Evolutionary conservation across 441 rosid species (phyloP), one percentile per base, ranked within the genome.

Genomic region (Erodium chrysanthum): DNA sequence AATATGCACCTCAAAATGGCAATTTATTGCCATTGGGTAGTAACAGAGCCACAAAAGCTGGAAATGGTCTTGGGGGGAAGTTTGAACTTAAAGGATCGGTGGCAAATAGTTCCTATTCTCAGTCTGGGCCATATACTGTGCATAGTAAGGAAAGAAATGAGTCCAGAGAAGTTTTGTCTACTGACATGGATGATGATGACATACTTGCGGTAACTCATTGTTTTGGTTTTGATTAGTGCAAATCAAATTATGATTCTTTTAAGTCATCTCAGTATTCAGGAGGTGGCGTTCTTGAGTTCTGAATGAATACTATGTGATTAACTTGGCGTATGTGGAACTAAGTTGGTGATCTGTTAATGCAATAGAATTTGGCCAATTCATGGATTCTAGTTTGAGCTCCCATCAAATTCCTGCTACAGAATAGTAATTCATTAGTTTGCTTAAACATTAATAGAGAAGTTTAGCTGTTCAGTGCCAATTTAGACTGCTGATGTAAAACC

Each of bases 141-240:
- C 71, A 71, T 68, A 65, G 73, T 65, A 74, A 60, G 29, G 83
- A 79, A 60, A 73, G 29, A 70, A 74, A 76, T 66, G 79, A 65
- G 65, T 72, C 77, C 68, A 68, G 67, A 64, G 78, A 76, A 71
- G 78, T 79, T 78, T 76, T 77, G 74, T 67, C 76, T 75, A 87
- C 85, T 77, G 86, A 80, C 71, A 76, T 89, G 33, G 96, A 84
- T 68, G 98, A 93, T 17, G 98, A 87, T 70, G 76, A 25, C 2
- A 25, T 91, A 77, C 85, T 91, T 9, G 66, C 83, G 96, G 98
- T 90, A 85, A 73, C 72, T 69, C 14, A 67, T n/a, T 60, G 37
- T 64, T 29, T 27, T 33, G 22, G 22, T 27, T 66, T 64, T 4
- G 56, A 20, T 59, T 48, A 20, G 11, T 70, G 50, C 68, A 42